Base-by-base conservation (phyloP, 768 basidiomycete genomes). In the Udeniomyces megalosporus region DNA sequence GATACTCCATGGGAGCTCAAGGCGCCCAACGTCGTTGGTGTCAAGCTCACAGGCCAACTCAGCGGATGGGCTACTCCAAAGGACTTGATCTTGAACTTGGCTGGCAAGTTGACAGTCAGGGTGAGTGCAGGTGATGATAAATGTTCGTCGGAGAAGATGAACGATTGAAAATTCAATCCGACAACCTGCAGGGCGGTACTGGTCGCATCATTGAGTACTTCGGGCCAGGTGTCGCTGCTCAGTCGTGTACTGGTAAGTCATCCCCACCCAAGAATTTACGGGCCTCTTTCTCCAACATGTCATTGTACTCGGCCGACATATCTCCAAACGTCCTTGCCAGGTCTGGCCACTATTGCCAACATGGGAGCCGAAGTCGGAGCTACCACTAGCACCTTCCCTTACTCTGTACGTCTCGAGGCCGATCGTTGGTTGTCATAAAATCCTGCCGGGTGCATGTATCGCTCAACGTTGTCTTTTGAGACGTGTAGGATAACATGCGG, bases 351-450 rank as follows among this genome's bases (percentile, higher is more conserved):
- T 1, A 86, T 99, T 60, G 86, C 88, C 48, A 97, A 99, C 74
- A 99, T 97, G 95, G 95, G 95, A 55, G 95, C 95, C 14, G 95
- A 99, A 77, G 92, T 97, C n/a, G 95, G 95, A 44, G 95, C 95
- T n/a, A 99, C 95, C 1, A 97, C 95, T 0, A 93, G 92, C 1
- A 89, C 86, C 6, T 99, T 99, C 80, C 92, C 93, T 4, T 99
- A 97, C 75, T 90, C 89, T 17, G 74, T n/a, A n/a, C n/a, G n/a
- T n/a, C n/a, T n/a, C 80, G 4, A 48, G 47, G n/a, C 47, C 14
- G n/a, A n/a, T 48, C 47, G 4, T 14, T 48, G 14, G n/a, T n/a
- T n/a, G n/a, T n/a, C n/a, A n/a, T n/a, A n/a, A n/a, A n/a, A n/a
- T n/a, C n/a, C n/a, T n/a, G n/a, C n/a, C n/a, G n/a, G n/a, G n/a